Evolutionary conservation across 1,284 basidiomycete genomes (phyloP), one percentile per base, ranked within the genome.

Genomic region (Apiotrichum siamense): DNA sequence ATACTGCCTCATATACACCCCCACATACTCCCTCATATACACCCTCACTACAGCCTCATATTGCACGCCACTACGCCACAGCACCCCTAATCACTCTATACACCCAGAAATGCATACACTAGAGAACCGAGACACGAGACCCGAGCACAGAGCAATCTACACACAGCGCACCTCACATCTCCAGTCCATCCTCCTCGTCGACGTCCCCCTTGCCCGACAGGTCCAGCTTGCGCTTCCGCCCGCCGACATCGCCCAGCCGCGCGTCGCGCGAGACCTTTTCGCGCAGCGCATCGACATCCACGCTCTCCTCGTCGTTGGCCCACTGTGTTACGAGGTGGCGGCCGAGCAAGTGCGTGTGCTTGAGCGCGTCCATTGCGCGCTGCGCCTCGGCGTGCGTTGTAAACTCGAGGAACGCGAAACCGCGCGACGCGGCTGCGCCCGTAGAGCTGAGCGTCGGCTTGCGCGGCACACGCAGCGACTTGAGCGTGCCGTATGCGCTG

Each of bases 391-490:
- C 83, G 13, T 87, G 80, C 2, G 88, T 85, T 23, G 86, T 80
- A 67, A 94, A 96, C 63, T 98, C 94, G 59, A 97, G 79, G 77
- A 98, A 98, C 1, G 89, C 94, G 69, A 97, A 98, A 10, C 94
- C 94, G 26, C 94, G 83, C 6, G 70, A 67, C 1, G 64, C 59
- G 20, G 64, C 57, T 7, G 68, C 60, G 11, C 71, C 72, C 7
- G 63, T 63, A 1, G 87, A 83, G 27, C 85, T 82, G 17, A 86
- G 81, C 60, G 91, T 85, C 71, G 91, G 84, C 68, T 90, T 90
- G 69, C 85, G 86, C 9, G 91, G 92, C 9, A 94, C 71, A 26
- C 93, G 84, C 10, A 92, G 83, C 9, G 90, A 88, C 75, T 94
- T 94, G 72, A 97, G 81, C 58, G 88, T 85, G 1, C 92, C 93